Evolutionary conservation across 192 early-diverging fungal species (phyloP), one percentile per base, ranked within the genome.

Genomic region (Backusella psychrophila): DNA sequence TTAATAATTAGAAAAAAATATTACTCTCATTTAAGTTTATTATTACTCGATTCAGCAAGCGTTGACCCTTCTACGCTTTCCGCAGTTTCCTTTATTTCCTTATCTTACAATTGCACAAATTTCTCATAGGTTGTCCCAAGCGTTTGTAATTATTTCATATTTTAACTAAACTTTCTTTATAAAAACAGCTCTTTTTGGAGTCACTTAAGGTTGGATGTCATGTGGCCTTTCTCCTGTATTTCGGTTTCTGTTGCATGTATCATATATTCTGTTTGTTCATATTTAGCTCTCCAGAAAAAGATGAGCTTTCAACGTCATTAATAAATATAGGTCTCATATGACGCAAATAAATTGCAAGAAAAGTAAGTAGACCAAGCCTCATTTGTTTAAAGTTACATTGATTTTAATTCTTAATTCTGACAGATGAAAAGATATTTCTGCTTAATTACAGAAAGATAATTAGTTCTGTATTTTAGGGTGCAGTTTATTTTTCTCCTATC

Each of bases 101-200:
- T 36, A 34, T 71, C 46, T 66, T 77, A 72, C 23, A 33, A 71
- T 21, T 39, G 17, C n/a, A 76, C 23, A 63, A 75, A 33, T 75
- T 75, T 75, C 39, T 75, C 74, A 75, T 75, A 72, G 7, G 67
- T 23, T 41, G 29, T 34, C 65, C 39, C 11, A 15, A 77, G 34
- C 14, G 49, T 72, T 21, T 23, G 38, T 26, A 77, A 42, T 44
- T 65, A 46, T 56, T 56, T 67, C 14, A 39, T 39, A 21, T 46
- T 6, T 41, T 26, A 31, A 39, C 41, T 46, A 41, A 29, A 41
- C 2, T 44, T 23, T 23, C 41, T 38, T 38, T 19, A 38, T 21
- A 41, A 21, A 21, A 41, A 19, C 33, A 36, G 52, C 52, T 59
- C 52, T 49, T 59, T 73, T 39, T 73, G 15, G 72, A 35, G 33